A percentile compares a stretch with the other conserved stretches of the same genome.
Conservation (phyloP, 2,329 filamentous ascomycete species). For the Sordariomycetes sp. region DNA sequence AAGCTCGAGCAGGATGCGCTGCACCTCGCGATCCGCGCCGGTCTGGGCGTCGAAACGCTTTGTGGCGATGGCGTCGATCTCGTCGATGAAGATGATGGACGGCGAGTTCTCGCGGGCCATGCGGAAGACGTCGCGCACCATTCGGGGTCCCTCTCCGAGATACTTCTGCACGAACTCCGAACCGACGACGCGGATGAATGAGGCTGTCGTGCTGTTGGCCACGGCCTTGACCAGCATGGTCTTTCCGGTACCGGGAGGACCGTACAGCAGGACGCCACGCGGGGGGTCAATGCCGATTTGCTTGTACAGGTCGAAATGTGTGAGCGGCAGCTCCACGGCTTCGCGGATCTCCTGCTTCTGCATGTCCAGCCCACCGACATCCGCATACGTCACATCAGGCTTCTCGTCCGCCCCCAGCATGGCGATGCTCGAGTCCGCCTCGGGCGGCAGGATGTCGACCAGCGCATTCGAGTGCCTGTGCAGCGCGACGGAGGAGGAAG, state of each 20-base stretch:
- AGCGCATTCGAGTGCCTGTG: constrained; percentile 98
- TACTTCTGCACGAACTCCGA: constrained; percentile 99
- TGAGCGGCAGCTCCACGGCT: constrained; percentile 91
- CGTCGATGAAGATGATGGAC: constrained; percentile 98
- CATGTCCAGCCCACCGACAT: constrained; percentile 97
- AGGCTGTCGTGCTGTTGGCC: constrained; percentile 94
- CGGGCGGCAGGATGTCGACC: constrained; percentile 96
- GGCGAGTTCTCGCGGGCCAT: constrained; percentile 99
- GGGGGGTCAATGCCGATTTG: constrained; percentile 99
- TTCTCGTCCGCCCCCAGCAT: constrained; percentile 97
- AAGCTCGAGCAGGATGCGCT: constrained; percentile 93
- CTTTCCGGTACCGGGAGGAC: constrained; percentile 91
- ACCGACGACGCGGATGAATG: constrained; percentile 95
- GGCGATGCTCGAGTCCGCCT: constrained; percentile 96
- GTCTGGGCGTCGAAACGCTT: constrained; percentile 99
- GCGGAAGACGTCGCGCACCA: constrained; percentile 98
- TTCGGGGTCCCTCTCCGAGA: constrained; percentile 90
- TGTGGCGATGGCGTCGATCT: constrained; percentile 97
- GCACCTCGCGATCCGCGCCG: constrained; percentile 93
- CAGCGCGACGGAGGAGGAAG: constrained; percentile 92
- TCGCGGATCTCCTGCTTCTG: constrained; percentile 99
- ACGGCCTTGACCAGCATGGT: constrained; percentile 98
- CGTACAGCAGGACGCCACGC: constrained; percentile 90
- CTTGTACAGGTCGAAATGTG: constrained; percentile 97
- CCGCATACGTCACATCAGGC: constrained; percentile 94